Conservation (phyloP, 2,329 filamentous ascomycete genomes). For the Aspergillus sp. region DNA sequence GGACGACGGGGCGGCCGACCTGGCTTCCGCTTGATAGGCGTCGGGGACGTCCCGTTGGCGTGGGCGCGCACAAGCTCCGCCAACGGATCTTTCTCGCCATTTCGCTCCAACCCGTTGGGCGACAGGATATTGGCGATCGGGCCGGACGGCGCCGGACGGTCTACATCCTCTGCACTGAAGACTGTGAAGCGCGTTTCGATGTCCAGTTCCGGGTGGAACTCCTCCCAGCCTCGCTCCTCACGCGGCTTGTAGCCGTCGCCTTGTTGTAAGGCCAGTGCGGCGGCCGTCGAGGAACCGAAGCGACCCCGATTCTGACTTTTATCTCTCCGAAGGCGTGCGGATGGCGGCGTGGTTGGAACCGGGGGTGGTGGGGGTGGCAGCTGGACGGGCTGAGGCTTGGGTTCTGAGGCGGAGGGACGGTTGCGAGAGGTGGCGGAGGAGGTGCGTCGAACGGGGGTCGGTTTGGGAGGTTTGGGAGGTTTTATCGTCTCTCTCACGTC, state of each 20-base stretch:
- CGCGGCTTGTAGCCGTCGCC: slow-evolving; percentile 96
- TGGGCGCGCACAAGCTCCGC: slow-evolving; percentile 44
- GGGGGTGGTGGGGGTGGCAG: slow-evolving; percentile 30
- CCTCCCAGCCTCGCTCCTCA: slow-evolving; percentile 95
- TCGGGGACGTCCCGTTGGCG: slow-evolving; percentile 34
- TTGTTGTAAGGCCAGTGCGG: slow-evolving; percentile 83
- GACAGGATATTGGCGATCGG: slow-evolving; percentile 38
- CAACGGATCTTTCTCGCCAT: slow-evolving; percentile 34
- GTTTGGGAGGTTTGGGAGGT: slow-evolving; percentile 43
- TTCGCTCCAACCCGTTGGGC: slow-evolving; percentile 27
- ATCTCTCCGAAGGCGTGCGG: slow-evolving; percentile 41
- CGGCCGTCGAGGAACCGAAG: slow-evolving; percentile 80
- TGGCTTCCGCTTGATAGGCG: slow-evolving; percentile 58
- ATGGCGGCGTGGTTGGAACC: slow-evolving; percentile 38
- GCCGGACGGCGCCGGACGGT: slow-evolving; percentile 62
- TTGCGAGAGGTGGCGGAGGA: slow-evolving; percentile 49
- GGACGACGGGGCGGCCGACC: slow-evolving; percentile 65
- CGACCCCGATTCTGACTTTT: slow-evolving; percentile 57
- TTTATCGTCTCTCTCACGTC: slow-evolving; percentile 58
- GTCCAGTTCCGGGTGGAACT: slow-evolving; percentile 94
- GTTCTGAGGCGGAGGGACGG: slow-evolving; percentile 44
- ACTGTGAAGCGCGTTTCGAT: slow-evolving; percentile 78
- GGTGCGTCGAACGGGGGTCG: slow-evolving; percentile 46
- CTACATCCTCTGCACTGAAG: slow-evolving; percentile 80
- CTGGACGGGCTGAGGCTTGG: slow-evolving; percentile 17